These are phyloP conservation scores for Spirogloea muscicola DNA, from an alignment of 139 green algal species.

Conservation along the genomic window DNA sequence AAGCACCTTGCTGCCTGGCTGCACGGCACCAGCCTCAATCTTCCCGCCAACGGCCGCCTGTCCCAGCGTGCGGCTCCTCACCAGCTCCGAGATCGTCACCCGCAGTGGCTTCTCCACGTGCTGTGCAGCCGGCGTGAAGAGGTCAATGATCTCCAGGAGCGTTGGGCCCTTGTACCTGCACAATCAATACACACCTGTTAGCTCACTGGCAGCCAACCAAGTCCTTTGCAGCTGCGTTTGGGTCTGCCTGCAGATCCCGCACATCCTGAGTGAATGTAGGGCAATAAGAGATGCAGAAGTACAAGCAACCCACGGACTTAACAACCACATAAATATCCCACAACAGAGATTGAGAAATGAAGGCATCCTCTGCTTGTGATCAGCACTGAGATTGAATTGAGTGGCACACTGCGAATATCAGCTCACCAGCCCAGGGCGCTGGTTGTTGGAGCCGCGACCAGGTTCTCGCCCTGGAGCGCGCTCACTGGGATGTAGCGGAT, in stretches of 20 bases:
- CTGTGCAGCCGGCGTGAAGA: background rate
- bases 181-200: background rate
- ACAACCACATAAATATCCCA: no score
- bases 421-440: no score
- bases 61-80: conserved; percentile 46
- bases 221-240: background rate
- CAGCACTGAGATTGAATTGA: no score
- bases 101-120: conserved; percentile 18
- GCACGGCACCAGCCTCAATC: conserved; percentile 67
- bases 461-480: conserved; percentile 75
- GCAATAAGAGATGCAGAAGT: no score
- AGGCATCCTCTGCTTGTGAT: no score
- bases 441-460: conserved; percentile 55
- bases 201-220: background rate
- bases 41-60: conserved; percentile 69
- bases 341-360: no score
- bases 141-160: conserved; percentile 74
- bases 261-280: no score
- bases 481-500: conserved; percentile 79
- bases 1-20: conserved; percentile 31
- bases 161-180: conserved; percentile 56
- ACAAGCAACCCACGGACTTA: no score
- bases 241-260: background rate
- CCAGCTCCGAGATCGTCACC: conserved; percentile 26
- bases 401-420: no score